These are phyloP conservation scores for Austropuccinia psidii DNA, from an alignment of 1,284 basidiomycete species.

Conservation along the genomic window DNA sequence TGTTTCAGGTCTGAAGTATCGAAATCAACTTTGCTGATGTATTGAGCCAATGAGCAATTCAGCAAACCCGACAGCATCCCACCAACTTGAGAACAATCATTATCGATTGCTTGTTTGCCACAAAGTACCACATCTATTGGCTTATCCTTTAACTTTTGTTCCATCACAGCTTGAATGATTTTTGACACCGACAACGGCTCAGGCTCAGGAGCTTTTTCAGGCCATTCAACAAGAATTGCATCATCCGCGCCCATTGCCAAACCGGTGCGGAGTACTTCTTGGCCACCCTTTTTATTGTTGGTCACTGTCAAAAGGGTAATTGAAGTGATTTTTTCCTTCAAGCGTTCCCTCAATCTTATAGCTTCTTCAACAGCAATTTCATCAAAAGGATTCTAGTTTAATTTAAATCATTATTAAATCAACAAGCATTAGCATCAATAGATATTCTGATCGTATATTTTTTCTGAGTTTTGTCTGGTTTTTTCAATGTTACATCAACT, in stretches of 20 bases:
- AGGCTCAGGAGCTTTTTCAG: conserved; percentile 60
- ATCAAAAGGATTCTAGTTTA: conserved; percentile 50
- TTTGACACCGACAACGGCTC: conserved; percentile 84
- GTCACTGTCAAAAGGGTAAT: conserved; percentile 91
- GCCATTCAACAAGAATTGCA: conserved; percentile 79
- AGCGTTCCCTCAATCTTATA: conserved; percentile 76
- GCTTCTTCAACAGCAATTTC: conserved; percentile 85
- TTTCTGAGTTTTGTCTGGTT: neutral
- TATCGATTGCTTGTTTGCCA: conserved; percentile 99
- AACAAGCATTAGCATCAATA: neutral
- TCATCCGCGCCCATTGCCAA: conserved; percentile 97
- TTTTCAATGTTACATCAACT: conserved; percentile 43
- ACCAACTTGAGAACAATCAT: conserved; percentile 92
- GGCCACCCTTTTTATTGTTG: conserved; percentile 63
- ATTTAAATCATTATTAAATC: neutral
- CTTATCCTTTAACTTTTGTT: conserved; percentile 55
- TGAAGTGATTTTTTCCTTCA: conserved; percentile 63
- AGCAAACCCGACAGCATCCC: conserved; percentile 94
- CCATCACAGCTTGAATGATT: conserved; percentile 66
- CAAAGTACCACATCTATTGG: conserved; percentile 76
- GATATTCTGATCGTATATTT: neutral
- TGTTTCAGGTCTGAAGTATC: conserved; percentile 59
- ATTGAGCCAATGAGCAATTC: conserved; percentile 89
- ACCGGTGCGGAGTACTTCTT: conserved; percentile 87
- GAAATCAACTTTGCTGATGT: conserved; percentile 81